phyloP scores from a whole-genome alignment of 2,329 filamentous ascomycete species.

The Simplicillium aogashimaense region DNA sequence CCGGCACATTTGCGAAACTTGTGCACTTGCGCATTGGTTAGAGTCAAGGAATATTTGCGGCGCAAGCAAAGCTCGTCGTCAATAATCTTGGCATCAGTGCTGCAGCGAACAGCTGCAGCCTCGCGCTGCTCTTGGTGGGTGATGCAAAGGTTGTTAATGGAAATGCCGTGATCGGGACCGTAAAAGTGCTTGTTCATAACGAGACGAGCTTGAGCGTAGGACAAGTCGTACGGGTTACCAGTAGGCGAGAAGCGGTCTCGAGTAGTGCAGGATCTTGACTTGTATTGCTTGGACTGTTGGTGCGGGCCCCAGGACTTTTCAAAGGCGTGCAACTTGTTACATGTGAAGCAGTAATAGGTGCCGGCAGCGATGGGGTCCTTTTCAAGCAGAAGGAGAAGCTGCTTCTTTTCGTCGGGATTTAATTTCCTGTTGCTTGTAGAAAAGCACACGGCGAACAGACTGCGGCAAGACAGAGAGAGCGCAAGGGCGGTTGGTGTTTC shows the following conservation, averaged over 20 bases:
- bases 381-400: conserved; percentile 9
- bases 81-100: conserved; percentile 9
- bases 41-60: conserved; percentile 9
- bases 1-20: conserved; percentile 9
- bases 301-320: conserved; percentile 8
- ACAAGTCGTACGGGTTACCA: conserved; percentile 10
- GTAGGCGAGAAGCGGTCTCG: conserved; percentile 10
- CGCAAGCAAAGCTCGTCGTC: conserved; percentile 11
- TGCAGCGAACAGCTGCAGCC: conserved; percentile 7
- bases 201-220: conserved; percentile 11
- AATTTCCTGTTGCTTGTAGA: conserved; percentile 2
- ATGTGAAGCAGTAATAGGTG: conserved; percentile 10
- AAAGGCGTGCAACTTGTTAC: conserved; percentile 10
- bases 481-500: conserved; percentile 7
- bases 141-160: conserved; percentile 9
- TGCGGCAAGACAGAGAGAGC: conserved; percentile 10
- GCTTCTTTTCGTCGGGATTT: conserved; percentile 2
- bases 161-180: conserved; percentile 10
- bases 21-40: conserved; percentile 4
- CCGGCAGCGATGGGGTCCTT: conserved; percentile 8
- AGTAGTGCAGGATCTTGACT: conserved; percentile 4
- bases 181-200: conserved; percentile 13
- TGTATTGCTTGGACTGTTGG: neutral
- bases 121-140: conserved; percentile 8
- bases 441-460: conserved; percentile 5